Base-by-base conservation (phyloP, 176 grass and related monocot species). In the Avena eriantha region DNA sequence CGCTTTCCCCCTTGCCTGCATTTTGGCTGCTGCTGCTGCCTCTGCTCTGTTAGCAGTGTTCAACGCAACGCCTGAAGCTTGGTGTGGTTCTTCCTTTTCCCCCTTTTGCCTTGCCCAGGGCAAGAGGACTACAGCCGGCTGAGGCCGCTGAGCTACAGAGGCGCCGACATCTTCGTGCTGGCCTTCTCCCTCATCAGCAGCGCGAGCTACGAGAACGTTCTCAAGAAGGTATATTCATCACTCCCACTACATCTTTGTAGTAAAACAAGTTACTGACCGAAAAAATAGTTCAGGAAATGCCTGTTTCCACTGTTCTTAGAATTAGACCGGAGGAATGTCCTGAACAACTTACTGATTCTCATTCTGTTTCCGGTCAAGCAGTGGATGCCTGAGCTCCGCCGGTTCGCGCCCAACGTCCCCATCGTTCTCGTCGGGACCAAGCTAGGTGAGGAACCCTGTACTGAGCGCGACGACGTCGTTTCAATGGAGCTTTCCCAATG, bases 321-420 rank as follows among this genome's bases (percentile, higher is more conserved):
- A 73, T 82, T 66, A 77, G 15, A n/a, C 29, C 68, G 9, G n/a
- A 24, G 3, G 16, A 83, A 66, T 73, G n/a, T 61, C 36, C 17
- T 85, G n/a, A 88, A 64, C 43, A 77, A 26, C 43, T 81, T 26
- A 60, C 39, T 74, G 58, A 88, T 45, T 33, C 78, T 35, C 74
- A 60, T 86, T 80, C 31, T 77, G 21, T 81, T 53, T 81, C 76
- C 85, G 75, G 58, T 56, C 58, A 33, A 80, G 35, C 90, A 98
- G 95, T 98, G 95, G 95, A 87, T 95, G 93, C 95, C 95, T n/a
- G 95, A 98, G 80, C 95, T 98, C 22, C 91, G 93, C 5, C 86
- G 93, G 8, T 98, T 95, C 65, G 91, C 91, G 0, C 95, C 93
- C 0, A 95, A 90, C 45, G 87, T 98, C 76, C 93, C 95, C 24